A percentile compares a stretch with the other conserved stretches of the same genome.
Conservation (phyloP, 2,329 filamentous ascomycete species). For the Epichloe aotearoae region DNA sequence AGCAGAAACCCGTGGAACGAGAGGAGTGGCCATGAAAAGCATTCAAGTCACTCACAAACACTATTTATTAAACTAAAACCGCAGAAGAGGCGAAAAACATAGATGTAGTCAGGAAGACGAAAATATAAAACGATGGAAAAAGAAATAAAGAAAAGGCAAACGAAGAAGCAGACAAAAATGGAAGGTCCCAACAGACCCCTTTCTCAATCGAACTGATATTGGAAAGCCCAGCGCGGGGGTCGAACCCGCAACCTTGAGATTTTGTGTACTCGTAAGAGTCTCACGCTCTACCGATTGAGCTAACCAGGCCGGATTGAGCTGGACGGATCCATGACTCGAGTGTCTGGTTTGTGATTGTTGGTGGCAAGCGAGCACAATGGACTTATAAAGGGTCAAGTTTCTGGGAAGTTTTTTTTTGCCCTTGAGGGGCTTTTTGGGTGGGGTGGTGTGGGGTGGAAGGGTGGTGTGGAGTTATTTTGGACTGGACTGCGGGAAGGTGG, state of each 20-base stretch:
- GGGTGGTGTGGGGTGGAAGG: too few relatives aligned
- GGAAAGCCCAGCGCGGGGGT: slow-evolving; percentile 25
- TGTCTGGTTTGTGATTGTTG: background rate
- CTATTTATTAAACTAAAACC: background rate
- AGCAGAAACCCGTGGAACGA: too few relatives aligned
- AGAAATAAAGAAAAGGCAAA: too few relatives aligned
- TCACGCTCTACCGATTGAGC: slow-evolving; percentile 50
- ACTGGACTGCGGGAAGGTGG: too few relatives aligned
- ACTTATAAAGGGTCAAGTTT: background rate
- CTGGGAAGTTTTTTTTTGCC: background rate
- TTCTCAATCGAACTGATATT: background rate
- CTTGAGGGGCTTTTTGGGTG: too few relatives aligned
- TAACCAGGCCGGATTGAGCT: slow-evolving; percentile 18
- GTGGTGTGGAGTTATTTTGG: too few relatives aligned
- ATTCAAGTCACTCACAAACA: background rate
- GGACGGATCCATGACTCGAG: background rate
- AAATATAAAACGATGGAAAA: too few relatives aligned
- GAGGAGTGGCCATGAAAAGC: too few relatives aligned
- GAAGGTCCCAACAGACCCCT: background rate
- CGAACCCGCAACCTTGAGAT: slow-evolving; percentile 43
- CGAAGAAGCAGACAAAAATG: background rate
- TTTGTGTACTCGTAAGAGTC: slow-evolving; percentile 39
- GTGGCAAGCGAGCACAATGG: background rate
- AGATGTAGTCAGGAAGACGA: too few relatives aligned
- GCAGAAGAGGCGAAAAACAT: background rate